A percentile compares a stretch with the other conserved stretches of the same genome.
phyloP scores from a whole-genome alignment of 345 rosid species.

The Dipteronia dyeriana region DNA sequence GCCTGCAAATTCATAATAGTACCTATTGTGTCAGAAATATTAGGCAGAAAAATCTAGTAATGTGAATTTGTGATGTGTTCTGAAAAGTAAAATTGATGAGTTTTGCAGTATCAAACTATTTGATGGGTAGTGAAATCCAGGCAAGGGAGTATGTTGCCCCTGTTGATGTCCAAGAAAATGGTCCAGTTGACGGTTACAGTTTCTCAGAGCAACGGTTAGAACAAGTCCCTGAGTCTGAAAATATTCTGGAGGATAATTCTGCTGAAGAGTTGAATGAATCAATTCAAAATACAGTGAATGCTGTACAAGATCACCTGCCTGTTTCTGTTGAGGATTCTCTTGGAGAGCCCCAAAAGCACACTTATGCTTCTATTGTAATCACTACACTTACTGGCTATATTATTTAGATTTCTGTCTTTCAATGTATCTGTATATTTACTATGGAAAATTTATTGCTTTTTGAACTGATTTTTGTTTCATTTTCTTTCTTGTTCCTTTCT shows the following conservation, averaged over 20 bases:
- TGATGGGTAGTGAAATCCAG: slow-evolving; percentile 50
- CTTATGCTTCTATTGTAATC: slow-evolving; percentile 77
- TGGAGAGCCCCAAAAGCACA: slow-evolving; percentile 60
- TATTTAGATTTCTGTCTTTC: background rate
- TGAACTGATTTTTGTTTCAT: background rate
- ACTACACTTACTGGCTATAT: slow-evolving; percentile 14
- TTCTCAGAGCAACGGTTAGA: slow-evolving; percentile 44
- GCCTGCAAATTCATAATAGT: background rate
- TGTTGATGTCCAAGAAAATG: slow-evolving; percentile 48
- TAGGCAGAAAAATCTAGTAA: slow-evolving; percentile 3
- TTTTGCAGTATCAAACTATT: slow-evolving; percentile 51
- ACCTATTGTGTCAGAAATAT: background rate
- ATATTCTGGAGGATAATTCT: slow-evolving; percentile 32
- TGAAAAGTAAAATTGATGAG: slow-evolving; percentile 6
- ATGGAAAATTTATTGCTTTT: background rate
- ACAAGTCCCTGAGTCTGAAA: slow-evolving; percentile 40
- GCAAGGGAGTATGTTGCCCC: slow-evolving; percentile 41
- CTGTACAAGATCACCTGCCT: slow-evolving; percentile 39
- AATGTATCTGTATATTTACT: background rate
- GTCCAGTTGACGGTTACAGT: slow-evolving; percentile 42
- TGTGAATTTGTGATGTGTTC: background rate
- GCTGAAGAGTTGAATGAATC: slow-evolving; percentile 43
- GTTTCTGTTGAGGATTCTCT: slow-evolving; percentile 48
- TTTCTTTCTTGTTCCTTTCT: background rate
- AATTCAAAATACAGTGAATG: slow-evolving; percentile 26